Base-by-base conservation (phyloP, 2,329 filamentous ascomycete genomes). In the Westerdykella sp. region DNA sequence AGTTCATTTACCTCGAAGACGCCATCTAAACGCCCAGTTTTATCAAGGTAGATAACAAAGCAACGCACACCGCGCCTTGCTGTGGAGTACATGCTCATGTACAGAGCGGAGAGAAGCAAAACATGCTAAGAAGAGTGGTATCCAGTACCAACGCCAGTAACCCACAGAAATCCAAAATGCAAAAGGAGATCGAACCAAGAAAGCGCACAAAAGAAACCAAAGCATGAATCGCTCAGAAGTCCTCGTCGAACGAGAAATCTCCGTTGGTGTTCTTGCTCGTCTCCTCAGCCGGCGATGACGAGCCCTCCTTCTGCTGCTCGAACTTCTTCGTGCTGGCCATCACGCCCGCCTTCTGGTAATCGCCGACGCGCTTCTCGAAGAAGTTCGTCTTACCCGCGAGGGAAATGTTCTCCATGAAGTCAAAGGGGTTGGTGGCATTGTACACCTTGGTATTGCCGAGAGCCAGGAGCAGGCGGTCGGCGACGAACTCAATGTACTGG, bases 331-430 rank as follows among this genome's bases (percentile, higher is more conserved):
- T 86, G 74, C 86, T 90, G 63, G 84, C 84, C 88, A 98, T 95
- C 70, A 98, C 91, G 76, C 93, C 93, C 31, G 93, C 90, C 80
- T 98, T 98, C 75, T 98, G 93, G 81, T 98, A 98, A 66, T 98
- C 93, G 69, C 85, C 93, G 45, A 98, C 93, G 60, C 93, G 88
- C 86, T 98, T 98, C 85, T 98, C 93, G 69, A 98, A 98, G 81
- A 98, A 98, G 83, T 98, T 98, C 69, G 93, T 98, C 86, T 98
- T 98, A 72, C 93, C 93, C 41, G 89, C 87, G 10, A 98, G 80
- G 16, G 93, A 97, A 72, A 98, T 98, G 74, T 95, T 96, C 80
- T 98, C 93, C 93, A 98, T 98, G 73, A 98, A 98, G 78, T 98
- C 93, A 69, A 98, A 98, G 67, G 93, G 93, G 76, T 62, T 98